Conservation (phyloP, 768 basidiomycete genomes). For the Mrakia frigida region DNA sequence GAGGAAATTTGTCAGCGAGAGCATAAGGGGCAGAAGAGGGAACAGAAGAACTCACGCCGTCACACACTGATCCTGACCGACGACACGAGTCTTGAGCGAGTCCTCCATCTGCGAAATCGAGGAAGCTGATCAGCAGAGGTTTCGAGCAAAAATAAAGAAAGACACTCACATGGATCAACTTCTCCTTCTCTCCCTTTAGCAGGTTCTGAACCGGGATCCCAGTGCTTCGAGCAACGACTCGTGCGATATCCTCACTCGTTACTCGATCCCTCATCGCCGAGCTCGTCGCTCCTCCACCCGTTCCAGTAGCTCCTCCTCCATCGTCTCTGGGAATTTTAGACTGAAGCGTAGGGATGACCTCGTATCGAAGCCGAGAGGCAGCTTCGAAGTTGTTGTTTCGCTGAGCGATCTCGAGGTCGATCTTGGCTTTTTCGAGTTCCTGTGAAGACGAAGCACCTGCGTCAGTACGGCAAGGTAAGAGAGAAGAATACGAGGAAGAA, state of each 20-base stretch:
- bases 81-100: slow-evolving; percentile 62
- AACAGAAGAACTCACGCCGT: slow-evolving; percentile 46
- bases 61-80: slow-evolving; percentile 89
- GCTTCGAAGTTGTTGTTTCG: slow-evolving; percentile 79
- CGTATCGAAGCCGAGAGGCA: slow-evolving; percentile 76
- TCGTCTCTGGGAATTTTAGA: slow-evolving; percentile 58
- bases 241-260: slow-evolving; percentile 79
- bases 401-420: slow-evolving; percentile 81
- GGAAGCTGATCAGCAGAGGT: not conserved
- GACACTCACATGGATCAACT: slow-evolving; percentile 69
- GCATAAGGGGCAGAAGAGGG: no score
- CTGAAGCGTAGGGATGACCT: slow-evolving; percentile 76
- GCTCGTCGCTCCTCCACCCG: slow-evolving; percentile 50
- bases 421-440: slow-evolving; percentile 72
- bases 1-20: not conserved
- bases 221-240: slow-evolving; percentile 77
- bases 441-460: slow-evolving; percentile 39
- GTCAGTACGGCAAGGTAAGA: not conserved
- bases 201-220: slow-evolving; percentile 87
- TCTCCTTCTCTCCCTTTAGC: slow-evolving; percentile 82
- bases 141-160: slow-evolving; percentile 1
- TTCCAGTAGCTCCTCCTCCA: slow-evolving; percentile 44
- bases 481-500: not conserved
- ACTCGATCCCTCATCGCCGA: slow-evolving; percentile 80
- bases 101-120: slow-evolving; percentile 75